Evolutionary conservation across 257 asterid species (phyloP).

Genomic region (Solanum appendiculatum): DNA sequence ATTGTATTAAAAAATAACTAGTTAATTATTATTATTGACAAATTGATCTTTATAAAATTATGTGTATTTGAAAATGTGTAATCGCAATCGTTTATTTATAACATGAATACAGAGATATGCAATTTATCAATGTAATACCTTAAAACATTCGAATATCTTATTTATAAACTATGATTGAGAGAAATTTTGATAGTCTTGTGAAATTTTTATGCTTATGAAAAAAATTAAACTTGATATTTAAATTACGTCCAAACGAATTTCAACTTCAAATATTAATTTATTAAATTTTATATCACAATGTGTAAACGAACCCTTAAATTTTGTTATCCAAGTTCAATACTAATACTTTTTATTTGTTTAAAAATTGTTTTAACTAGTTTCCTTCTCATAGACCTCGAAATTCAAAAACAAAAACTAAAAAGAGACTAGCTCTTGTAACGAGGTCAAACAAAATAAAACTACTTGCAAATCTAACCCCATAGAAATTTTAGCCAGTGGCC

Average conservation of each 20-base stretch:
- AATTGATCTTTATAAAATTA: neutral
- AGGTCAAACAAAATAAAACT: constrained; percentile 22
- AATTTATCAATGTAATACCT: neutral
- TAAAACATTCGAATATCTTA: neutral
- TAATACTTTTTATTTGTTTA: neutral
- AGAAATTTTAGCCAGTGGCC: constrained; percentile 34
- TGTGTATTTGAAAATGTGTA: neutral
- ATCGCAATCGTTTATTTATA: neutral
- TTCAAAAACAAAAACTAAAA: neutral
- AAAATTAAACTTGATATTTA: too few relatives aligned
- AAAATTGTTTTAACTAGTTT: neutral
- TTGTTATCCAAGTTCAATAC: neutral
- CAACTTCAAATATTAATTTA: neutral
- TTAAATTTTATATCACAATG: neutral
- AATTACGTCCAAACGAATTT: neutral
- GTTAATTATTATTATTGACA: neutral
- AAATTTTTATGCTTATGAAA: too few relatives aligned
- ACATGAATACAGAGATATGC: neutral
- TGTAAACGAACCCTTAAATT: neutral
- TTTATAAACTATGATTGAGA: neutral
- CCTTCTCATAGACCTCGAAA: neutral
- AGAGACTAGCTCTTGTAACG: constrained; percentile 13
- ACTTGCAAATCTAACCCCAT: neutral
- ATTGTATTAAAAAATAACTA: neutral
- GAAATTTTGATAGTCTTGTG: neutral